Evolutionary conservation across 306 rosid genomes (phyloP).

Genomic region (Trifolium dubium): DNA sequence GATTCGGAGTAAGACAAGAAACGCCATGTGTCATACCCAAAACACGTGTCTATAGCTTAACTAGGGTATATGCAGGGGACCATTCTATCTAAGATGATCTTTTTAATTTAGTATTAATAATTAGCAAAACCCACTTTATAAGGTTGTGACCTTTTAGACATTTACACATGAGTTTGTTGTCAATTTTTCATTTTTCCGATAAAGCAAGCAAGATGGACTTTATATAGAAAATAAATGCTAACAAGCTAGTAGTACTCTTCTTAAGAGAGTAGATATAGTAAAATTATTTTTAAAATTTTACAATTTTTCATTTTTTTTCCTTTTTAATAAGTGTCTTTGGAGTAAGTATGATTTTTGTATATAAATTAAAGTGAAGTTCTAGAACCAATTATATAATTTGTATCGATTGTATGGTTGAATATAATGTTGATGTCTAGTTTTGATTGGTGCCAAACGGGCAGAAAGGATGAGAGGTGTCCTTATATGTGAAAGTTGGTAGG

Average conservation of each 20-base stretch:
- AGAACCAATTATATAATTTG: neutral
- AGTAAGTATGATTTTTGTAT: no score
- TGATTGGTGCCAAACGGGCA: conserved; percentile 44
- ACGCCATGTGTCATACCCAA: conserved; percentile 32
- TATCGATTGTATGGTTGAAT: conserved; percentile 6
- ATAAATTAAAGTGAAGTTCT: conserved; percentile 28
- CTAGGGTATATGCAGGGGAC: conserved; percentile 43
- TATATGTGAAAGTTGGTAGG: neutral
- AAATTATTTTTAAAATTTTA: no score
- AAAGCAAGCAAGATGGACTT: conserved; percentile 8
- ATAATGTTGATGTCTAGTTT: conserved; percentile 41
- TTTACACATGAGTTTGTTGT: neutral
- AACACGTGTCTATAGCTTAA: conserved; percentile 42
- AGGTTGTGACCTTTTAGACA: conserved; percentile 51
- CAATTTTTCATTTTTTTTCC: no score
- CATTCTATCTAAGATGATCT: conserved; percentile 19
- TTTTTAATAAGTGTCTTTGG: no score
- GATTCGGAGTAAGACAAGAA: conserved; percentile 37
- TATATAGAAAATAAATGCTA: neutral
- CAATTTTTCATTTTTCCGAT: neutral
- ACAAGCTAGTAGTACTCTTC: no score
- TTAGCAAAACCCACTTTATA: conserved; percentile 41
- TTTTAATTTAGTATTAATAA: conserved; percentile 31
- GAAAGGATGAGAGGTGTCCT: conserved; percentile 5
- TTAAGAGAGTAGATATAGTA: no score